Evolutionary conservation across 495 filamentous ascomycete genomes (phyloP), one percentile per base, ranked within the genome.

Genomic region (Trypethelium eluteriae): DNA sequence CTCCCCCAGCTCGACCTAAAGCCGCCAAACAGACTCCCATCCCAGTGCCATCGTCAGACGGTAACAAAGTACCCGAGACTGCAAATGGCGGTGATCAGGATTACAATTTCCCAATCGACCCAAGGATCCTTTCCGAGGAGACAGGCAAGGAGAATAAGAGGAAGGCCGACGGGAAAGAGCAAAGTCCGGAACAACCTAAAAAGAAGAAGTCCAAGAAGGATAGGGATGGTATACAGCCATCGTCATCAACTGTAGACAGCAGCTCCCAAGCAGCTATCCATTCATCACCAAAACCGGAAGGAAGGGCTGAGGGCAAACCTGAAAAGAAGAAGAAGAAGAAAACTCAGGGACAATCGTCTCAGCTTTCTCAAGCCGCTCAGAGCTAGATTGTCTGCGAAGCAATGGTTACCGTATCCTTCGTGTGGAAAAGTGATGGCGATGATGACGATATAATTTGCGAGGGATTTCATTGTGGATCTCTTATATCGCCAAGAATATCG

Each of bases 181-280:
- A 64, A 18, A 47, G 11, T 6, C 65, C 14, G 34, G 47, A 25
- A 36, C 61, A 35, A 35, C 36, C 62, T 2, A 66, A 66, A 39
- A 71, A 68, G 68, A 71, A 71, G 63, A 73, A 73, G 62, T 25
- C 68, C n/a, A 69, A 66, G 47, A 63, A 62, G 9, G 63, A 50
- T 25, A 65, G 65, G 39, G 68, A 67, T 10, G 66, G 34, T 25
- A 34, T 35, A 14, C 44, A 63, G 34, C 16, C 16, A 6, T 41
- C 68, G 34, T 41, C 59, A n/a, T 44, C 67, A 38, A 39, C 16
- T 9, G 7, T 61, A 2, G 62, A 47, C 3, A 35, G 59, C 2
- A 63, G 65, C 38, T 57, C 67, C 11, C 25, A 53, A n/a, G 61
- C 68, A 50, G 41, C 35, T 9, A 53, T 53, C 59, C 36, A 47